Percentiles rank a stretch among this genome's conserved stretches.
These are phyloP conservation scores for Sporothrix variecibatus DNA, from an alignment of 2,329 filamentous ascomycete genomes.

Conservation along the genomic window DNA sequence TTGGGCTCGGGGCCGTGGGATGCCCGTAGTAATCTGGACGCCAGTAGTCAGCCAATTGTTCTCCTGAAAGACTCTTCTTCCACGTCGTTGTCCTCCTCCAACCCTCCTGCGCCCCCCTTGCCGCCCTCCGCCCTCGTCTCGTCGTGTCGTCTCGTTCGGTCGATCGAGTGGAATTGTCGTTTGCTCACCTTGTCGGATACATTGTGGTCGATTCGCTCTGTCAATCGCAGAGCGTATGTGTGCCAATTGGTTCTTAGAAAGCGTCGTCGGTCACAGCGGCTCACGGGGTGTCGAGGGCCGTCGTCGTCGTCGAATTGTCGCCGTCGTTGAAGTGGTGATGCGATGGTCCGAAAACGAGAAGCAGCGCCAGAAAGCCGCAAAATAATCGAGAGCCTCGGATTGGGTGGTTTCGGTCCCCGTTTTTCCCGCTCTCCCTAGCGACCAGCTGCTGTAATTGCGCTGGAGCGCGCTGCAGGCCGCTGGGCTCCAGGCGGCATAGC, in stretches of 20 bases:
- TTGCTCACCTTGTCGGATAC: slow-evolving; percentile 41
- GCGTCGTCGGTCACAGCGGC: background rate
- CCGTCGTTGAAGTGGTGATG: slow-evolving; percentile 10
- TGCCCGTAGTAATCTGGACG: slow-evolving; percentile 53
- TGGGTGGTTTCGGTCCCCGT: slow-evolving; percentile 21
- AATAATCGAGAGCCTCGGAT: slow-evolving; percentile 31
- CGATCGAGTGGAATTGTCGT: background rate
- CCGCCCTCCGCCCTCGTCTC: too few species aligned
- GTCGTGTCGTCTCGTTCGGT: background rate
- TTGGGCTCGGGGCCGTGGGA: slow-evolving; percentile 62
- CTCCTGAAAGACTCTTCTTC: background rate
- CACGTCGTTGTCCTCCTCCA: background rate
- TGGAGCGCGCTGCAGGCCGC: background rate
- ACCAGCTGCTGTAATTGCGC: background rate
- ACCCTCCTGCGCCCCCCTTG: background rate
- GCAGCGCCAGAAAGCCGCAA: slow-evolving; percentile 17
- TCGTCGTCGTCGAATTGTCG: slow-evolving; percentile 8
- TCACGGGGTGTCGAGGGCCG: slow-evolving; percentile 17
- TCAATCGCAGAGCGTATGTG: background rate
- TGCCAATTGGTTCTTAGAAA: background rate
- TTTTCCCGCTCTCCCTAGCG: background rate
- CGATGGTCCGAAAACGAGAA: slow-evolving; percentile 14
- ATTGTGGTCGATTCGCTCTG: slow-evolving; percentile 34
- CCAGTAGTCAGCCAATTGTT: background rate
- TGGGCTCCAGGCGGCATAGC: background rate